A percentile compares a stretch with the other conserved stretches of the same genome.
phyloP scores from a whole-genome alignment of 2,329 filamentous ascomycete genomes.

The Ophiocordyceps polyrhachis-furcata region DNA sequence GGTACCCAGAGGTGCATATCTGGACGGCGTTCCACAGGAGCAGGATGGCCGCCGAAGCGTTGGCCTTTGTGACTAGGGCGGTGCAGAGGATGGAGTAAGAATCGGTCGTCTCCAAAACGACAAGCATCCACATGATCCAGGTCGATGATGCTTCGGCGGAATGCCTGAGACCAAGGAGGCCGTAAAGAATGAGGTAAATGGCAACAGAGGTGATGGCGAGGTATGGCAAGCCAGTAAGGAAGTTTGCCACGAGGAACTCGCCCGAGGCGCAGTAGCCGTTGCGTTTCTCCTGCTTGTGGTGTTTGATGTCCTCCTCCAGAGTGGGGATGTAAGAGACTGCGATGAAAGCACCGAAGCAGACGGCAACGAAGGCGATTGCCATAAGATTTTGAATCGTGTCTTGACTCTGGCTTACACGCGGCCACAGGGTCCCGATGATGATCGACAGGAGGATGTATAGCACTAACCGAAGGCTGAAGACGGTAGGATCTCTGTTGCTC shows the following conservation, averaged over 20 bases:
- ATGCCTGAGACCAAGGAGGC: not conserved
- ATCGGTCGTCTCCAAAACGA: not conserved
- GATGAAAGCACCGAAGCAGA: not conserved
- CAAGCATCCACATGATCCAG: not conserved
- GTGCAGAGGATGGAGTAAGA: not conserved
- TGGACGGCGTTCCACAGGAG: not conserved
- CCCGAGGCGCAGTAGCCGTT: not conserved
- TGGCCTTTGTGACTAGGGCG: not conserved
- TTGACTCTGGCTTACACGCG: not conserved
- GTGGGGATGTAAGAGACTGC: not conserved
- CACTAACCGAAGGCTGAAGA: not conserved
- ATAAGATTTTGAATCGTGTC: not conserved
- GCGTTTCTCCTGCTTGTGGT: not conserved
- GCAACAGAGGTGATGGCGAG: not conserved
- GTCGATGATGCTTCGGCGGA: not conserved
- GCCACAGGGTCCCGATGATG: not conserved
- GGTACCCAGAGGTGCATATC: not conserved
- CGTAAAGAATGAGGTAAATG: not conserved
- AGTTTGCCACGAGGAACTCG: not conserved
- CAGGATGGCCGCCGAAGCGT: not conserved
- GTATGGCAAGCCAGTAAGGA: not conserved
- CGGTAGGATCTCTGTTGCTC: not conserved
- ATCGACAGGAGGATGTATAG: not conserved
- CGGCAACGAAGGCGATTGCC: not conserved
- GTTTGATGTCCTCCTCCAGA: not conserved